Evolutionary conservation across 2,329 filamentous ascomycete genomes (phyloP).

Genomic region (Phaeosphaeriaceae sp.): DNA sequence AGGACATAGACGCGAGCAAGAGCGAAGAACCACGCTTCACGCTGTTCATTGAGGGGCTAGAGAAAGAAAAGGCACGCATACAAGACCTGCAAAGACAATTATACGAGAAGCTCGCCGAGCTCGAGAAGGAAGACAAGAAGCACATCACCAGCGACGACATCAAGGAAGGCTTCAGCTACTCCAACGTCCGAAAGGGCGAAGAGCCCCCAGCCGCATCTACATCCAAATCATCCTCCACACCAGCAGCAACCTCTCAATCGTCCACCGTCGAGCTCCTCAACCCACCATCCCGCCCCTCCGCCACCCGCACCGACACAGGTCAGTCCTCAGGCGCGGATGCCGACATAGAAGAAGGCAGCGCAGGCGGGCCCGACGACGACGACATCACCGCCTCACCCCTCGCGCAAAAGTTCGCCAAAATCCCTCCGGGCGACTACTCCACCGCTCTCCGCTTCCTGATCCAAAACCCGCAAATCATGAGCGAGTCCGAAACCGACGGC

Average conservation of each 20-base stretch:
- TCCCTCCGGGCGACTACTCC: constrained; percentile 77
- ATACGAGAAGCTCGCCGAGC: constrained; percentile 73
- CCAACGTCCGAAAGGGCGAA: constrained; percentile 65
- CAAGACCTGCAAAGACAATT: constrained; percentile 78
- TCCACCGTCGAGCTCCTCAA: constrained; percentile 74
- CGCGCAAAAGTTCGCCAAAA: constrained; percentile 81
- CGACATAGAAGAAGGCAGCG: constrained; percentile 64
- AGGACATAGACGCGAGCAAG: constrained; percentile 76
- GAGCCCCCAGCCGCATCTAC: constrained; percentile 27
- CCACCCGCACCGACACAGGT: constrained; percentile 50
- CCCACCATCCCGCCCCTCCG: constrained; percentile 57
- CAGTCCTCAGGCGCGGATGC: constrained; percentile 67
- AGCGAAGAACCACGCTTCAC: constrained; percentile 70
- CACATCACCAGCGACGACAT: constrained; percentile 96
- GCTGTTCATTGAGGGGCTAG: constrained; percentile 80
- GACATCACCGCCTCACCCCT: constrained; percentile 77
- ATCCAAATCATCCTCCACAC: constrained; percentile 27
- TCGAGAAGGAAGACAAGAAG: constrained; percentile 82
- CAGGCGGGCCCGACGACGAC: constrained; percentile 62
- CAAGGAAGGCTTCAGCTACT: constrained; percentile 89
- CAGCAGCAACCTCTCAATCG: constrained; percentile 23
- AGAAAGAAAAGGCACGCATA: constrained; percentile 79
- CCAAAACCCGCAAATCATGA: constrained; percentile 78
- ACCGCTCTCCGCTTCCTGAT: constrained; percentile 77
- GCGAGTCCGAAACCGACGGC: constrained; percentile 88